Base-by-base conservation (phyloP, 805 yeast species). In the Kluyveromyces lactis region DNA sequence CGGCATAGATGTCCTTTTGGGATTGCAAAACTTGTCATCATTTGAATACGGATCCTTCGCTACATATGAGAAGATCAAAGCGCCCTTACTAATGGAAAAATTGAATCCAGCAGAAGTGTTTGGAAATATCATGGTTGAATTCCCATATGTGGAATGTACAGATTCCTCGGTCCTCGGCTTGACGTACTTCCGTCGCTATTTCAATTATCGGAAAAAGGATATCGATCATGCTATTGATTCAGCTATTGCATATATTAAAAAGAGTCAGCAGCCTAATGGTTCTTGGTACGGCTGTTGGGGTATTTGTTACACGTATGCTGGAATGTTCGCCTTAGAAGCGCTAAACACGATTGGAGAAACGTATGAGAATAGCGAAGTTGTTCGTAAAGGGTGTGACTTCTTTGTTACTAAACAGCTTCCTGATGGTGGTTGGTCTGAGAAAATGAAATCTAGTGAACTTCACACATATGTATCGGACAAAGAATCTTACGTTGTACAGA, bases 261-360 rank as follows among this genome's bases (percentile, higher is more conserved):
- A 66, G 2, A 74, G 75, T 2, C 98, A 92, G 60, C 66, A 69
- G 32, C 52, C 55, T 0, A 95, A 92, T 60, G 99, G 99, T 0
- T 79, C 95, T 11, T 92, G 97, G 97, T 94, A 89, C 58, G 99
- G 99, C 1, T 79, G 86, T 30, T 92, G 99, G 99, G 99, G 98
- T 27, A 80, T 92, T 4, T 92, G 99, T 57, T 87, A 72, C 56
- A 85, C 96, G 0, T 92, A 92, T 60, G 97, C 97, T 0, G 84
- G 87, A 2, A 92, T 92, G 98, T 92, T 92, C 73, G 99, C 99
- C 0, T 62, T 92, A 21, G 99, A 92, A 51, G 97, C 97, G 0
- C 68, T 92, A 36, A 67, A 76, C 19, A 75, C 90, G 3, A 81
- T 81, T 19, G 85, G 79, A 1, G 71, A 72, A 42, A 64, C 53